Evolutionary conservation across 2,329 filamentous ascomycete species (phyloP).

Genomic region (Reticulascus tulasneorum): DNA sequence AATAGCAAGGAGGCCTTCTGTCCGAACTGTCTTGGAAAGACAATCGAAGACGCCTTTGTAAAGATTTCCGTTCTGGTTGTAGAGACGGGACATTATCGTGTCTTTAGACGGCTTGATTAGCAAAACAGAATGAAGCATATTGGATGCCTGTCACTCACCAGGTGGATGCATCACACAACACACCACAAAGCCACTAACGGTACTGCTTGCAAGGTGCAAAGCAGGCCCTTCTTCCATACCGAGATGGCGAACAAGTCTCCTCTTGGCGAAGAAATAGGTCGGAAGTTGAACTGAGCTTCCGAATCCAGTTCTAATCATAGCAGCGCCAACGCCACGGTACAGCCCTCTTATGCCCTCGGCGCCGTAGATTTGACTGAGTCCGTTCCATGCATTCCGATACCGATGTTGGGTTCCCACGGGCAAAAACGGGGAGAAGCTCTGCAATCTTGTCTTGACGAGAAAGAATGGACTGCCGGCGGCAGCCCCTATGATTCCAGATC

Average conservation of each 20-base stretch:
- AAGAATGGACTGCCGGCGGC: conserved; percentile 96
- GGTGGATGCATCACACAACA: conserved; percentile 98
- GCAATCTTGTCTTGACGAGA: conserved; percentile 92
- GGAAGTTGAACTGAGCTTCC: conserved; percentile 94
- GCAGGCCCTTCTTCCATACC: conserved; percentile 88
- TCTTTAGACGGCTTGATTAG: conserved; percentile 43
- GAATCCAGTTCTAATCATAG: conserved; percentile 94
- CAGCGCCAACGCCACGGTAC: conserved; percentile 86
- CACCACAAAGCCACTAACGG: conserved; percentile 89
- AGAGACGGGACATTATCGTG: conserved; percentile 97
- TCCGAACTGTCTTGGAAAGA: conserved; percentile 82
- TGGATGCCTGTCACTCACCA: conserved; percentile 45
- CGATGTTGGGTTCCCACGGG: conserved; percentile 96
- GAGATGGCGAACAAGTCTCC: conserved; percentile 73
- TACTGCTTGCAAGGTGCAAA: conserved; percentile 83
- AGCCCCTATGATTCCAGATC: conserved; percentile 85
- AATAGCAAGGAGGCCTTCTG: conserved; percentile 85
- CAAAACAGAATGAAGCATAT: neutral
- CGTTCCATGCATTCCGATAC: conserved; percentile 83
- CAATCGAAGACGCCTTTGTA: conserved; percentile 93
- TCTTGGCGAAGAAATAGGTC: conserved; percentile 97
- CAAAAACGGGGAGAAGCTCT: conserved; percentile 87
- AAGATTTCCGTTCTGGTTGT: conserved; percentile 98
- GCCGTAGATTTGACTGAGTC: conserved; percentile 72
- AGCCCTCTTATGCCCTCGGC: conserved; percentile 75